These are phyloP conservation scores for Candida takata DNA, from an alignment of 805 yeast species.

Conservation along the genomic window DNA sequence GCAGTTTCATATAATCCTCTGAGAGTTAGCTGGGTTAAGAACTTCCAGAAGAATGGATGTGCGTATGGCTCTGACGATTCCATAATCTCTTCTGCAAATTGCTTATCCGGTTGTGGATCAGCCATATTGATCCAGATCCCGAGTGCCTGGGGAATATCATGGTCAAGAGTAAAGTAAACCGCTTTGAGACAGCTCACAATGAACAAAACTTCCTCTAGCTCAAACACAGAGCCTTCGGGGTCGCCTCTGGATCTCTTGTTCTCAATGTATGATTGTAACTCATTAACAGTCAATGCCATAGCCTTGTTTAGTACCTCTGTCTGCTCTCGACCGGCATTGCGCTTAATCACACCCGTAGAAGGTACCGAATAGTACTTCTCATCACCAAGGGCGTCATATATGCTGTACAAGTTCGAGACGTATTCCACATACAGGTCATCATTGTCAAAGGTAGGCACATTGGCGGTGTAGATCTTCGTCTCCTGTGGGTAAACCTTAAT, in stretches of 20 bases:
- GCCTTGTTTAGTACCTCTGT: conserved; percentile 30
- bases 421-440: conserved; percentile 39
- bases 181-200: conserved; percentile 56
- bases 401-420: conserved; percentile 43
- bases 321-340: conserved; percentile 29
- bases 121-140: conserved; percentile 62
- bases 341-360: conserved; percentile 32
- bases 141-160: conserved; percentile 35
- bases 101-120: conserved; percentile 58
- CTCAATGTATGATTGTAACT: conserved; percentile 28
- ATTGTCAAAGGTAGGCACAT: conserved; percentile 32
- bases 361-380: conserved; percentile 35
- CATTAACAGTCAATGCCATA: conserved; percentile 26
- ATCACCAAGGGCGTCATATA: conserved; percentile 43
- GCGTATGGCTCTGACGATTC: conserved; percentile 37
- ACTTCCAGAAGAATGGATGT: conserved; percentile 56
- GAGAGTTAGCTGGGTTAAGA: conserved; percentile 45
- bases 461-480: conserved; percentile 36
- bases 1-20: conserved; percentile 62
- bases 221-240: conserved; percentile 25
- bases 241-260: conserved; percentile 26
- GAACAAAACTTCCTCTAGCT: conserved; percentile 39
- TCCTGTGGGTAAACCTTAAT: conserved; percentile 31
- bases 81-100: conserved; percentile 39
- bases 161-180: conserved; percentile 32